Conservation (phyloP, 1,284 basidiomycete species). For the Ustilago curta region DNA sequence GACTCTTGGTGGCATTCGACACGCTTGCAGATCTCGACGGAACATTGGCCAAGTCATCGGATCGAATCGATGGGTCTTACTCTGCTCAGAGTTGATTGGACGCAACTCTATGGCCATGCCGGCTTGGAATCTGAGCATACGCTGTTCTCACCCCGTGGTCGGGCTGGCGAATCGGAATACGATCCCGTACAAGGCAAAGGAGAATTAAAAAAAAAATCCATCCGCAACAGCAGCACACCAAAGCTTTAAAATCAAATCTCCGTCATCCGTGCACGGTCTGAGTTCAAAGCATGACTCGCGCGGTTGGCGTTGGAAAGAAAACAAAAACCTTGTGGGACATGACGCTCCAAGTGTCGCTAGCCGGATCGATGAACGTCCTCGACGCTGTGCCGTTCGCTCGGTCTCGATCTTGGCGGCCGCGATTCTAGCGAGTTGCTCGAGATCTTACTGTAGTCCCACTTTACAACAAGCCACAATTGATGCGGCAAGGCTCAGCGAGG, state of each 20-base stretch:
- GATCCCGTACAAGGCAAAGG: background rate
- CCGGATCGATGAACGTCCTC: background rate
- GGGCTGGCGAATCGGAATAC: no score
- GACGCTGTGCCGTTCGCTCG: background rate
- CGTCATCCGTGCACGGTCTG: constrained; percentile 5
- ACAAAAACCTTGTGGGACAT: no score
- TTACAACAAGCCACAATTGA: background rate
- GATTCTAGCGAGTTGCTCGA: background rate
- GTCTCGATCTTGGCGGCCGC: constrained; percentile 2
- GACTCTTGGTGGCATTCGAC: no score
- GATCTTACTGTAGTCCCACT: background rate
- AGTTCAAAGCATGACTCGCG: background rate
- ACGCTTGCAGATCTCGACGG: no score
- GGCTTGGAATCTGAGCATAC: no score
- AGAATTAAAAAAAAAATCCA: no score
- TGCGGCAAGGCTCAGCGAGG: background rate
- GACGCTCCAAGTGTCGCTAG: no score
- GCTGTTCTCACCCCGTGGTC: no score
- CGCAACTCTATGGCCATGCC: no score
- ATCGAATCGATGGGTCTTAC: no score
- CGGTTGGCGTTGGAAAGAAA: background rate
- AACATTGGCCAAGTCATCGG: no score
- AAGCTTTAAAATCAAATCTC: background rate
- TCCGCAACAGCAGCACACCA: background rate
- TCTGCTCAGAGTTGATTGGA: no score